Conservation (phyloP, 2,329 filamentous ascomycete genomes). For the Xenosphaeropsis pyriputrescens region DNA sequence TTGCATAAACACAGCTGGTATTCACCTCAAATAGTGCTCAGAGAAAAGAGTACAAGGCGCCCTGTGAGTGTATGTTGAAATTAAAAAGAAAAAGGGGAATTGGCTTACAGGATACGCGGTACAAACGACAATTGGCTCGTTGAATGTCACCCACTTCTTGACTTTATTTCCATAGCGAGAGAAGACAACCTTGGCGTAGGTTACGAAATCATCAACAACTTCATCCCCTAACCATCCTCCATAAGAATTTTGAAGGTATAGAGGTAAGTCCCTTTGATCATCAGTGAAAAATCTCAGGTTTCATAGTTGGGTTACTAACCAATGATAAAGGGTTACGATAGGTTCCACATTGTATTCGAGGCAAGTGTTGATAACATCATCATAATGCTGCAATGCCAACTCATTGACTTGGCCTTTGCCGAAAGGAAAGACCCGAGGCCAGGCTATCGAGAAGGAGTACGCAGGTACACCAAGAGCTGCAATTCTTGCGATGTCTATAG, state of each 20-base stretch:
- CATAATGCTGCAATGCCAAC: conserved; percentile 34
- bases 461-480: conserved; percentile 34
- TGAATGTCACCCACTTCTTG: conserved; percentile 37
- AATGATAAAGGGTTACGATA: conserved; percentile 31
- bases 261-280: conserved; percentile 11
- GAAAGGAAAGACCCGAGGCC: conserved; percentile 37
- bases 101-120: conserved; percentile 3
- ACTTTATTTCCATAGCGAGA: conserved; percentile 34
- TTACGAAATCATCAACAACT: conserved; percentile 33
- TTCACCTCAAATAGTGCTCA: too few relatives aligned
- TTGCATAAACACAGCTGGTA: too few relatives aligned
- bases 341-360: conserved; percentile 33
- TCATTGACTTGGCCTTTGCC: conserved; percentile 33
- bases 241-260: conserved; percentile 24
- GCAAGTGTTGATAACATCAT: conserved; percentile 34
- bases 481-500: conserved; percentile 31
- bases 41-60: too few relatives aligned
- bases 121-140: conserved; percentile 28
- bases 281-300: too few relatives aligned
- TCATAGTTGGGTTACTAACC: conserved; percentile 13
- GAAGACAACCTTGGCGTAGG: conserved; percentile 37
- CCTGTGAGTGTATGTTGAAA: too few relatives aligned
- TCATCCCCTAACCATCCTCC: conserved; percentile 28
- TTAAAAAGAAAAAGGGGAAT: too few relatives aligned
- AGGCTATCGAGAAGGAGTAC: conserved; percentile 36